phyloP scores from a whole-genome alignment of 78 protist genomes.

The Chrysochromulina tobinii region DNA sequence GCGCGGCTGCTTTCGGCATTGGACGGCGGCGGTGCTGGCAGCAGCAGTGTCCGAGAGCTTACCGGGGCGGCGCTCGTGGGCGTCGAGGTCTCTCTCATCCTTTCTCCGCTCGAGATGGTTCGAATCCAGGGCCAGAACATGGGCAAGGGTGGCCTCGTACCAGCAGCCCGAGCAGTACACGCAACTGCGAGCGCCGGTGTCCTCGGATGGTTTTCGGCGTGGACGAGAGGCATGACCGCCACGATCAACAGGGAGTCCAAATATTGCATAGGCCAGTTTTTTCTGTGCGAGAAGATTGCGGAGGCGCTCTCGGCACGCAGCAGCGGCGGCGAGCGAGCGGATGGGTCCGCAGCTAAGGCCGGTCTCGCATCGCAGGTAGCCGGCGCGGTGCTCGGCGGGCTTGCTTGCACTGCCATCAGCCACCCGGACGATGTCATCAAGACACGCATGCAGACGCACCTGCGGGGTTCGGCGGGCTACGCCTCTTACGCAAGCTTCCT shows the following conservation, averaged over 20 bases:
- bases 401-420: not conserved
- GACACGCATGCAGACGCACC: slow-evolving; percentile 1
- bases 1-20: not conserved
- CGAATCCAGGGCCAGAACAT: not conserved
- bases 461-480: not conserved
- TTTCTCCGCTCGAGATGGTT: not conserved
- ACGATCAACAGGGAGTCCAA: not conserved
- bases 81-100: not conserved
- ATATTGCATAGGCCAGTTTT: not conserved
- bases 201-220: not conserved
- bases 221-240: not conserved
- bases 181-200: too few species aligned
- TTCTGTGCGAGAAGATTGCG: not conserved
- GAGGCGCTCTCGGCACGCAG: not conserved
- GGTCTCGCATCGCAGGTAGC: not conserved
- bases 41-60: not conserved
- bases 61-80: not conserved
- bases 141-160: not conserved
- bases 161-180: not conserved
- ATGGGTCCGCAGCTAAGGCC: not conserved
- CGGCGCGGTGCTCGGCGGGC: not conserved
- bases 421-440: slow-evolving; percentile 14
- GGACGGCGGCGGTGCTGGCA: too few species aligned
- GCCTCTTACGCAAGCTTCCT: not conserved
- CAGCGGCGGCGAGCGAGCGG: not conserved